phyloP scores from a whole-genome alignment of 2,329 filamentous ascomycete species.

The Diaporthe vaccinii region DNA sequence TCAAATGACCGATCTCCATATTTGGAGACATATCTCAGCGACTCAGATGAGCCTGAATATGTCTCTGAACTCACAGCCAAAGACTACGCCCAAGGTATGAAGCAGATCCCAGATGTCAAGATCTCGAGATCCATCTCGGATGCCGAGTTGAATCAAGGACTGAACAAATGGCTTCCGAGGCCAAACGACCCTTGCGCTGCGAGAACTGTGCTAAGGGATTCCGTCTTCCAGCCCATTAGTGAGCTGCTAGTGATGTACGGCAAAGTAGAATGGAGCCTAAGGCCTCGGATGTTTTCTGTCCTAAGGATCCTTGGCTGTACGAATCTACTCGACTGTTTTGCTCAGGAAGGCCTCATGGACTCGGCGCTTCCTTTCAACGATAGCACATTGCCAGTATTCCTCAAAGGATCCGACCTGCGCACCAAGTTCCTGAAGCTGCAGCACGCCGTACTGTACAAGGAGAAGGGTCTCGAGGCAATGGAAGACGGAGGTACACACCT shows the following conservation, averaged over 20 bases:
- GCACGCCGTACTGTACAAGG: neutral
- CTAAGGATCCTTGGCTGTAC: neutral
- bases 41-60: slow-evolving; percentile 11
- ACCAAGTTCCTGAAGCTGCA: neutral
- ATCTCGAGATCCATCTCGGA: neutral
- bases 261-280: slow-evolving; percentile 9
- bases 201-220: neutral
- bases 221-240: slow-evolving; percentile 10
- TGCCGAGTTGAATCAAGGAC: neutral
- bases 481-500: neutral
- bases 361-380: neutral
- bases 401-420: neutral
- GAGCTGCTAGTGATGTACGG: neutral
- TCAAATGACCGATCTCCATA: neutral
- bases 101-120: neutral
- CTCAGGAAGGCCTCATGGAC: neutral
- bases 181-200: neutral
- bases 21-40: neutral
- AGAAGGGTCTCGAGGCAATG: neutral
- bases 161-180: slow-evolving; percentile 2
- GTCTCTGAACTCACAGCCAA: slow-evolving; percentile 4
- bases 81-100: slow-evolving; percentile 3
- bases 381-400: neutral
- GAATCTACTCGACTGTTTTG: neutral
- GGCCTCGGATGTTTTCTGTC: neutral